Percentiles rank a stretch among this genome's conserved stretches.
Evolutionary conservation across 768 basidiomycete genomes (phyloP).

Genomic region (Pleurotus cornucopiae): DNA sequence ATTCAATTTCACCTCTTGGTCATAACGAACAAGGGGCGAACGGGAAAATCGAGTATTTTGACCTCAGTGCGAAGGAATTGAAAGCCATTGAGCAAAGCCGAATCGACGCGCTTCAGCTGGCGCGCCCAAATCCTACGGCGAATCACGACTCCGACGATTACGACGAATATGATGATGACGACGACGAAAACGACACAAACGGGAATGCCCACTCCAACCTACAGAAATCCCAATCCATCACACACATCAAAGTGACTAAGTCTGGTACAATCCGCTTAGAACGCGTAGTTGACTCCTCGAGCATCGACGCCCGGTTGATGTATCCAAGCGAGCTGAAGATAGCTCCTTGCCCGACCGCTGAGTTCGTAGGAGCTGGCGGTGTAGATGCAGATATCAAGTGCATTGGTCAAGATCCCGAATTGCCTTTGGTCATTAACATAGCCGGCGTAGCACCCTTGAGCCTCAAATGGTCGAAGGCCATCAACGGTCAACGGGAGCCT

Average conservation of each 20-base stretch:
- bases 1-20: constrained; percentile 68
- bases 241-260: constrained; percentile 66
- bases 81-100: constrained; percentile 62
- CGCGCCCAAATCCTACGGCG: constrained; percentile 29
- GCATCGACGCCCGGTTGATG: constrained; percentile 70
- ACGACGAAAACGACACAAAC: constrained; percentile 30
- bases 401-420: constrained; percentile 56
- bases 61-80: constrained; percentile 60
- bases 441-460: constrained; percentile 74
- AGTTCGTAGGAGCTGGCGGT: constrained; percentile 48
- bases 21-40: constrained; percentile 33
- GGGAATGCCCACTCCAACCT: constrained; percentile 33
- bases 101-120: constrained; percentile 43
- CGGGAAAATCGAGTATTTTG: constrained; percentile 43
- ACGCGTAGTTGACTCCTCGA: constrained; percentile 61
- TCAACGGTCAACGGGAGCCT: constrained; percentile 61
- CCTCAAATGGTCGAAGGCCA: constrained; percentile 69
- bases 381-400: constrained; percentile 52
- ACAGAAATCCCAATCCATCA: constrained; percentile 71
- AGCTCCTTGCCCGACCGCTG: constrained; percentile 78
- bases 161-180: constrained; percentile 64
- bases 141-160: constrained; percentile 40
- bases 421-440: constrained; percentile 60
- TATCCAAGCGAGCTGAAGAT: constrained; percentile 61
- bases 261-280: constrained; percentile 77